Percentiles rank a stretch among this genome's conserved stretches.
phyloP scores from a whole-genome alignment of 1,139 yeast genomes.

The Oligophagozyma castellii region DNA sequence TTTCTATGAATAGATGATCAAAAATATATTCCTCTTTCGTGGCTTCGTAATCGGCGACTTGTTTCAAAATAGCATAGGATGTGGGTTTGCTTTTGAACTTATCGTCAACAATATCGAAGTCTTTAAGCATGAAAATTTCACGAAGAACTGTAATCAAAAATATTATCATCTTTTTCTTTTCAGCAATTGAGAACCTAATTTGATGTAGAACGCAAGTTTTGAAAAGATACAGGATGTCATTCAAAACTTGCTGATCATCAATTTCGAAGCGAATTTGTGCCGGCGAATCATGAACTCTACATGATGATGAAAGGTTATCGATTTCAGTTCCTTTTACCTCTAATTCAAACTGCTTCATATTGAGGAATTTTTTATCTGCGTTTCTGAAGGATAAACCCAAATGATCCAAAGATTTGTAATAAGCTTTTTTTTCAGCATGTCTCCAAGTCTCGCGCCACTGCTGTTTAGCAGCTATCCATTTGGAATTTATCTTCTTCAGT shows the following conservation, averaged over 20 bases:
- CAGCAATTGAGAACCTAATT: constrained; percentile 28
- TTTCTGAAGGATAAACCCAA: constrained; percentile 88
- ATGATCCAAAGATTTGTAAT: constrained; percentile 83
- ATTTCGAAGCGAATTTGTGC: constrained; percentile 61
- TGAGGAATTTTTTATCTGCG: constrained; percentile 77
- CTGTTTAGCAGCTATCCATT: constrained; percentile 91
- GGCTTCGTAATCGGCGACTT: not conserved
- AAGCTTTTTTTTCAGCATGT: constrained; percentile 87
- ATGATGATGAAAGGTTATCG: too few relatives aligned
- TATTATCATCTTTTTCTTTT: constrained; percentile 8
- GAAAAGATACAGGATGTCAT: constrained; percentile 54
- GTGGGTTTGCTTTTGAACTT: too few relatives aligned
- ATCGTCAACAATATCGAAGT: not conserved
- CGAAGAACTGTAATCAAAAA: not conserved
- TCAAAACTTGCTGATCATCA: constrained; percentile 50
- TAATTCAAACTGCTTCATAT: constrained; percentile 74
- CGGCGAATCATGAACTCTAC: constrained; percentile 51
- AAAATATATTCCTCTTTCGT: not conserved
- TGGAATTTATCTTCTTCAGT: constrained; percentile 91
- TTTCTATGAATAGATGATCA: too few relatives aligned
- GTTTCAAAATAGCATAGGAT: too few relatives aligned
- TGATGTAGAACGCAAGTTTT: constrained; percentile 56
- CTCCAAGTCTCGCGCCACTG: constrained; percentile 99
- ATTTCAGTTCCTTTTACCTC: constrained; percentile 82
- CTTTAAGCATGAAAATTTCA: not conserved